Evolutionary conservation across 257 asterid genomes (phyloP).

Genomic region (Nicotiana paniculata): DNA sequence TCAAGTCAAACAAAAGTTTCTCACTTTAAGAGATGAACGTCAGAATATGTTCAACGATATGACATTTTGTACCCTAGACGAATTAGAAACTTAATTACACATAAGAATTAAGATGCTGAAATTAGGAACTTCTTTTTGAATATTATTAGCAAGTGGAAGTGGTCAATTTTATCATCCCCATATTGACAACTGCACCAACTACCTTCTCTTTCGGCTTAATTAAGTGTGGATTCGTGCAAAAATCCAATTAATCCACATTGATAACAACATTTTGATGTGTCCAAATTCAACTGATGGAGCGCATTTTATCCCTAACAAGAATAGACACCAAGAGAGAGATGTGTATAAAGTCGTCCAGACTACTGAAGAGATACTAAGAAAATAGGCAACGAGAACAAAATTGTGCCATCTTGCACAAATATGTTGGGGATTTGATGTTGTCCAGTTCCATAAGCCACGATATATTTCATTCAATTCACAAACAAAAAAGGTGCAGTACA

Average conservation of each 20-base stretch:
- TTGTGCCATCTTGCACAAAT: neutral
- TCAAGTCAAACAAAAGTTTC: neutral
- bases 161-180: neutral
- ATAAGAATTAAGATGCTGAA: neutral
- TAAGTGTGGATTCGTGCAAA: constrained; percentile 42
- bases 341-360: neutral
- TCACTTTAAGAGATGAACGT: neutral
- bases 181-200: constrained; percentile 21
- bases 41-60: neutral
- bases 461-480: neutral
- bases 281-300: constrained; percentile 17
- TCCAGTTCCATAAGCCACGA: neutral
- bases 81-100: no score
- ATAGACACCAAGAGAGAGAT: neutral
- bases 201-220: constrained; percentile 43
- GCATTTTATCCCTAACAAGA: neutral
- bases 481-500: neutral
- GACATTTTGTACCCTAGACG: neutral
- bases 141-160: neutral
- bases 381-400: neutral
- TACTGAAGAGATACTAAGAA: neutral
- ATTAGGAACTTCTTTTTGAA: neutral
- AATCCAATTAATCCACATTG: constrained; percentile 35
- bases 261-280: constrained; percentile 26
- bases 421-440: neutral